Evolutionary conservation across 306 rosid genomes (phyloP).

Genomic region (Gleditsia sinensis): DNA sequence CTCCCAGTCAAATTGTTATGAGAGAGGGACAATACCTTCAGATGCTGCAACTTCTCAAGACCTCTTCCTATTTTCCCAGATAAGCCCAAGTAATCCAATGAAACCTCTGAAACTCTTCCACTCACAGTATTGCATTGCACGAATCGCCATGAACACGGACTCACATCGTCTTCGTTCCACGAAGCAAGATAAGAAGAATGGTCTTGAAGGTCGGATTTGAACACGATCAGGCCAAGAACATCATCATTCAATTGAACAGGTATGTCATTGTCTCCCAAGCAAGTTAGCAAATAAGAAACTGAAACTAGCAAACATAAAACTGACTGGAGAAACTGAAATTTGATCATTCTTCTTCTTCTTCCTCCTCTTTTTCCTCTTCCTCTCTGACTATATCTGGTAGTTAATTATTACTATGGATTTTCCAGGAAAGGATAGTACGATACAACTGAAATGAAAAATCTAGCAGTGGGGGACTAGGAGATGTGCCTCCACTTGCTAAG

Average conservation of each 20-base stretch:
- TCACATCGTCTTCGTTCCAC: slow-evolving; percentile 85
- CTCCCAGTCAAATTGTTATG: slow-evolving; percentile 63
- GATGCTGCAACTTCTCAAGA: slow-evolving; percentile 66
- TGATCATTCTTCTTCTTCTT: slow-evolving; percentile 27
- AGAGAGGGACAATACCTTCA: slow-evolving; percentile 67
- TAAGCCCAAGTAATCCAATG: slow-evolving; percentile 58
- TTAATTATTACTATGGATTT: slow-evolving; percentile 13
- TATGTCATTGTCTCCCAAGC: slow-evolving; percentile 37
- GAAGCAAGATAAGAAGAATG: slow-evolving; percentile 67
- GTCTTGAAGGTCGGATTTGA: slow-evolving; percentile 80
- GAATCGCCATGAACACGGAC: slow-evolving; percentile 74
- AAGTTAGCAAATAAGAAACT: slow-evolving; percentile 23
- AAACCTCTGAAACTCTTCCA: slow-evolving; percentile 60
- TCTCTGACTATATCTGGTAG: slow-evolving; percentile 2
- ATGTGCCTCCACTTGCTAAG: slow-evolving; percentile 26
- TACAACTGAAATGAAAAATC: slow-evolving; percentile 18
- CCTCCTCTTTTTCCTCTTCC: not conserved
- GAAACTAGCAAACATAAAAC: slow-evolving; percentile 32
- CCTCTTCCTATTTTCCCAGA: slow-evolving; percentile 80
- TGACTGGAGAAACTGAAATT: slow-evolving; percentile 14
- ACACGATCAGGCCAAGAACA: slow-evolving; percentile 82
- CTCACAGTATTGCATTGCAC: slow-evolving; percentile 58
- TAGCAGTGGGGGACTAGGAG: slow-evolving; percentile 20
- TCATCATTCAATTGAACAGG: slow-evolving; percentile 66
- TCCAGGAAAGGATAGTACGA: slow-evolving; percentile 29